phyloP scores from a whole-genome alignment of 139 green algal genomes.

The Chlamydomonas sp. region DNA sequence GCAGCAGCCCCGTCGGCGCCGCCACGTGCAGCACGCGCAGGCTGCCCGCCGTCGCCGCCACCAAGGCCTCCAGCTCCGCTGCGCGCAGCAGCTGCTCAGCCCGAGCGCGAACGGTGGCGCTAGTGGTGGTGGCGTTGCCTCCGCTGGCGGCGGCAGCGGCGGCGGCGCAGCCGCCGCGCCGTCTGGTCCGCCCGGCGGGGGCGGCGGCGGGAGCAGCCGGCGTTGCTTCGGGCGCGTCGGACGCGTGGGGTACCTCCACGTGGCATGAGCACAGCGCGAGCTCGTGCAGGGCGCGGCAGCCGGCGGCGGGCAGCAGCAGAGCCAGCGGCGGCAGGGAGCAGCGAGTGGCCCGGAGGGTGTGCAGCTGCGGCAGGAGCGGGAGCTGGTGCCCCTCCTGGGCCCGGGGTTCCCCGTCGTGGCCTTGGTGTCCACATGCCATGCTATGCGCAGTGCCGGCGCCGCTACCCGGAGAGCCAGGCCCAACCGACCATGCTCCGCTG shows the following conservation, averaged over 20 bases:
- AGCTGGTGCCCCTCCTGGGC: no score
- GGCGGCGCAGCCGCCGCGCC: no score
- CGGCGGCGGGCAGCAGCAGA: conserved; percentile 18
- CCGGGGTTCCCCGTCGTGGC: no score
- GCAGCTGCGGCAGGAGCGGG: conserved; percentile 5
- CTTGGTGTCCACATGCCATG: no score
- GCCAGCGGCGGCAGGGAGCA: conserved; percentile 13
- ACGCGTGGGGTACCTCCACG: no score
- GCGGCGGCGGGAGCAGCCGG: no score
- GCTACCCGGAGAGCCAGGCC: no score
- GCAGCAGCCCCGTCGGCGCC: background rate
- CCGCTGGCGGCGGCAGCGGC: no score
- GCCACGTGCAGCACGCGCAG: conserved; percentile 6
- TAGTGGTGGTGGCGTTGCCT: background rate
- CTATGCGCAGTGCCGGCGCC: no score
- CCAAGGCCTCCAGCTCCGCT: background rate
- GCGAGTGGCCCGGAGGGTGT: background rate
- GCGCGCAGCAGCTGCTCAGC: background rate
- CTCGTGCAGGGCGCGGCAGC: background rate
- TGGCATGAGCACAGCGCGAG: background rate
- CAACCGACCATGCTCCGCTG: no score
- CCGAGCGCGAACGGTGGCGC: background rate
- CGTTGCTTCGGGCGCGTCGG: no score
- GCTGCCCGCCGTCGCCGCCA: background rate
- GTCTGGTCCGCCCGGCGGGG: no score